A percentile compares a stretch with the other conserved stretches of the same genome.
Evolutionary conservation across 2,329 filamentous ascomycete species (phyloP).

Genomic region (Paraphaeosphaeria sporulosa): DNA sequence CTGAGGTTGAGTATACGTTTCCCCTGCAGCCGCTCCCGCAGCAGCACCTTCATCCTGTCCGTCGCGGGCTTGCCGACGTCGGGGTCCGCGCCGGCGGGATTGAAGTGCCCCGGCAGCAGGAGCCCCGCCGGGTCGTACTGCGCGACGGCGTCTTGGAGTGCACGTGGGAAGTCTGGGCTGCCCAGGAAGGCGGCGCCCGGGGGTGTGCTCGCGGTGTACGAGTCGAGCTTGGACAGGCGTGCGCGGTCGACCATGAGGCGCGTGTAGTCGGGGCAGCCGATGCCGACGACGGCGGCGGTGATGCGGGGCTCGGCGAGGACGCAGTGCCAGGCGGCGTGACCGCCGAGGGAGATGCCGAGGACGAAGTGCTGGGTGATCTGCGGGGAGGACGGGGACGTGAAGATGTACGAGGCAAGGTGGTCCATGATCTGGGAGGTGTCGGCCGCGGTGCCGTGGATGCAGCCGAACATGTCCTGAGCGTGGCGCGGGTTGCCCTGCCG

Average conservation of each 20-base stretch:
- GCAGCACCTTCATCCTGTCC: constrained; percentile 32
- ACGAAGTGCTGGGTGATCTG: constrained; percentile 71
- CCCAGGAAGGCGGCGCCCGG: constrained; percentile 73
- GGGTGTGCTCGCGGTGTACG: constrained; percentile 64
- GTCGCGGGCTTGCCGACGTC: constrained; percentile 45
- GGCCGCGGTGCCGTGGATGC: constrained; percentile 74
- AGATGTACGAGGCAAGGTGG: constrained; percentile 77
- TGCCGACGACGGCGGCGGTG: constrained; percentile 77
- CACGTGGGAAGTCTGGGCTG: constrained; percentile 76
- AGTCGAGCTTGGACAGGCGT: constrained; percentile 68
- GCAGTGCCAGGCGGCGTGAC: constrained; percentile 85
- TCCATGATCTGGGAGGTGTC: constrained; percentile 81
- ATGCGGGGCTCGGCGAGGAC: constrained; percentile 81
- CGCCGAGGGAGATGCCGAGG: constrained; percentile 85
- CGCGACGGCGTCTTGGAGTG: constrained; percentile 69
- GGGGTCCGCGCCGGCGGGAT: constrained; percentile 33
- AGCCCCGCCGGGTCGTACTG: constrained; percentile 78
- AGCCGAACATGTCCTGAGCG: constrained; percentile 90
- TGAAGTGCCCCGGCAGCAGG: constrained; percentile 60
- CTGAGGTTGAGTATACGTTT: constrained; percentile 48
- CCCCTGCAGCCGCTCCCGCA: constrained; percentile 58
- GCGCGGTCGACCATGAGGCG: constrained; percentile 84
- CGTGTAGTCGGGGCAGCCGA: constrained; percentile 90
- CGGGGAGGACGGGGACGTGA: constrained; percentile 56
- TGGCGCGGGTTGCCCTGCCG: constrained; percentile 78